phyloP scores from a whole-genome alignment of 2,329 filamentous ascomycete genomes.

The Exophiala viscosa region DNA sequence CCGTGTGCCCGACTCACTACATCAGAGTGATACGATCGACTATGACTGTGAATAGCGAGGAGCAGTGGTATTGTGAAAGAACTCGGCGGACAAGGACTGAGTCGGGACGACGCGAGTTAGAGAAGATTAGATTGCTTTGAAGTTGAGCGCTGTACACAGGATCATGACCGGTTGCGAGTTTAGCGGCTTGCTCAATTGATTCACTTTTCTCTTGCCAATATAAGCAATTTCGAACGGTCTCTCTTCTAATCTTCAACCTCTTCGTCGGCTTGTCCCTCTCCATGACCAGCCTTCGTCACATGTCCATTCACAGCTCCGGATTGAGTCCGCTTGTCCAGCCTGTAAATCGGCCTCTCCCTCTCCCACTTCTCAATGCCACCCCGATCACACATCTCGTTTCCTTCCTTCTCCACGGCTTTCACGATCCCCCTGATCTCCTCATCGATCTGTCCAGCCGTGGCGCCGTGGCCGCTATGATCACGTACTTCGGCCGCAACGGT shows the following conservation, averaged over 20 bases:
- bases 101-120: no score
- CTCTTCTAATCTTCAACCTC: no score
- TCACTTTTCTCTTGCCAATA: no score
- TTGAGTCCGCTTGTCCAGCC: neutral
- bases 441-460: slow-evolving; percentile 6
- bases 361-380: slow-evolving; percentile 19
- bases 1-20: neutral
- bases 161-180: neutral
- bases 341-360: slow-evolving; percentile 6
- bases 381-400: slow-evolving; percentile 10
- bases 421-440: slow-evolving; percentile 10
- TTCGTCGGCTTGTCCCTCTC: no score
- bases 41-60: no score
- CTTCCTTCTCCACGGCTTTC: slow-evolving; percentile 6
- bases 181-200: neutral
- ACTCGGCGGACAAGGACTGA: no score
- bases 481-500: slow-evolving; percentile 7
- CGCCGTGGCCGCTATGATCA: slow-evolving; percentile 15
- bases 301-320: neutral
- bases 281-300: neutral
- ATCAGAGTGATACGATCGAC: no score
- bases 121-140: no score
- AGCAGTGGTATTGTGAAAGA: no score
- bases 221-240: no score
- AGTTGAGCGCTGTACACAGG: no score